These are phyloP conservation scores for Cladosporium sp. DNA, from an alignment of 2,329 filamentous ascomycete species.

Conservation along the genomic window DNA sequence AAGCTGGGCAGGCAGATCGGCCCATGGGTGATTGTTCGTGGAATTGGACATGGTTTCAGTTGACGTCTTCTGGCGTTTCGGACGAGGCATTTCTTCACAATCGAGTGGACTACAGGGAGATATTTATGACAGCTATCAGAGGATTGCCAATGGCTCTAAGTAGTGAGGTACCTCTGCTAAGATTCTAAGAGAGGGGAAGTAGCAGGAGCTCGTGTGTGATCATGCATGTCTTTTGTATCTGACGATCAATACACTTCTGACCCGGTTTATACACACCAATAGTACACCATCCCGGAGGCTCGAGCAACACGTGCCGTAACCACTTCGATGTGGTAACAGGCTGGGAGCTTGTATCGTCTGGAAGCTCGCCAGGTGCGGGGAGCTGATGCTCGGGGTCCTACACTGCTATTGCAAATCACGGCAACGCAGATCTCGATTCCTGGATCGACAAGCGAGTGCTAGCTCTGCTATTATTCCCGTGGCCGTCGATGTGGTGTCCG, in stretches of 20 bases:
- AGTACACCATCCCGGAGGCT: background rate
- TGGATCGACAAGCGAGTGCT: background rate
- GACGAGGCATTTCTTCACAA: slow-evolving; percentile 1
- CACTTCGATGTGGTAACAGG: background rate
- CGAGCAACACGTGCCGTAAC: background rate
- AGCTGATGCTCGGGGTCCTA: background rate
- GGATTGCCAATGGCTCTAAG: background rate
- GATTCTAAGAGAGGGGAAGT: background rate
- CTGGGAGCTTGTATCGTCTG: background rate
- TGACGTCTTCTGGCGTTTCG: slow-evolving; percentile 12
- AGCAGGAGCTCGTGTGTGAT: background rate
- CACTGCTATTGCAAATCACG: background rate
- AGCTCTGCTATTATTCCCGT: background rate
- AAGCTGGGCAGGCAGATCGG: slow-evolving; percentile 26
- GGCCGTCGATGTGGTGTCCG: background rate
- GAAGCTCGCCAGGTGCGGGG: background rate
- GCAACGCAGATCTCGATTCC: background rate
- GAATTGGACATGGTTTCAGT: slow-evolving; percentile 6
- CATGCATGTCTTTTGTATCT: slow-evolving; percentile 2
- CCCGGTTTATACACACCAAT: background rate
- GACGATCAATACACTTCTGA: background rate
- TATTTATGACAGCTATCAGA: background rate
- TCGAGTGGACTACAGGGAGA: background rate
- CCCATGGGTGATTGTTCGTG: slow-evolving; percentile 23
- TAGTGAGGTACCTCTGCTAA: background rate